These are phyloP conservation scores for Olyra latifolia DNA, from an alignment of 176 grass and related monocot genomes.

Conservation along the genomic window DNA sequence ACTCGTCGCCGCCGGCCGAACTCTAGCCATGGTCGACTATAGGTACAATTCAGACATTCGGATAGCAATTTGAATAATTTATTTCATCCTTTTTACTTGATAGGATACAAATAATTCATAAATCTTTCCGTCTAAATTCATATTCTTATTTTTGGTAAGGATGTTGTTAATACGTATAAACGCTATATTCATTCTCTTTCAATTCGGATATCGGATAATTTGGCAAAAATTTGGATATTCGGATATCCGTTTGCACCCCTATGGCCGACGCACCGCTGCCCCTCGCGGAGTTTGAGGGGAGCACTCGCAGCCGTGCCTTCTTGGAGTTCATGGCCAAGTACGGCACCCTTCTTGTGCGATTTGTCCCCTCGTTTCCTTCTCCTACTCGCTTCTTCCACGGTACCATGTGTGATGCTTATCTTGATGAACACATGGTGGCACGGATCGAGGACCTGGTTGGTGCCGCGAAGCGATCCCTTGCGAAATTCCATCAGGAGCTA, in stretches of 20 bases:
- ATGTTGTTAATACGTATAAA: too few species aligned
- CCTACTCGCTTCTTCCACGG: neutral
- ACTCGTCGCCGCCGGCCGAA: slow-evolving; percentile 21
- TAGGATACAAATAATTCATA: too few species aligned
- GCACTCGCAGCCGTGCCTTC: slow-evolving; percentile 24
- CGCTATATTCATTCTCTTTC: too few species aligned
- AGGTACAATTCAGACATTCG: too few species aligned
- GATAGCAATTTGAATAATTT: too few species aligned
- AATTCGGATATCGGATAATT: too few species aligned
- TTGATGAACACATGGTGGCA: slow-evolving; percentile 26
- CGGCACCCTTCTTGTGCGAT: neutral
- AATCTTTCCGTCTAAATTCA: too few species aligned
- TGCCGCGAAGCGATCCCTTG: slow-evolving; percentile 52
- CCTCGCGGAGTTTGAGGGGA: neutral
- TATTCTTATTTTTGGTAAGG: too few species aligned
- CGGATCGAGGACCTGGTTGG: slow-evolving; percentile 60
- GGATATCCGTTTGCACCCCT: too few species aligned
- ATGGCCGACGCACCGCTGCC: neutral
- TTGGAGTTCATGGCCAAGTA: slow-evolving; percentile 50
- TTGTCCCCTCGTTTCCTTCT: neutral
- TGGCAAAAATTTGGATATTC: too few species aligned
- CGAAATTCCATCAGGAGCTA: slow-evolving; percentile 42
- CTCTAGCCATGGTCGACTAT: too few species aligned
- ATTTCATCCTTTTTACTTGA: too few species aligned
- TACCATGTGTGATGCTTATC: neutral